Evolutionary conservation across 352 stramenopile genomes (phyloP).

Genomic region (Pythium utonaiense): DNA sequence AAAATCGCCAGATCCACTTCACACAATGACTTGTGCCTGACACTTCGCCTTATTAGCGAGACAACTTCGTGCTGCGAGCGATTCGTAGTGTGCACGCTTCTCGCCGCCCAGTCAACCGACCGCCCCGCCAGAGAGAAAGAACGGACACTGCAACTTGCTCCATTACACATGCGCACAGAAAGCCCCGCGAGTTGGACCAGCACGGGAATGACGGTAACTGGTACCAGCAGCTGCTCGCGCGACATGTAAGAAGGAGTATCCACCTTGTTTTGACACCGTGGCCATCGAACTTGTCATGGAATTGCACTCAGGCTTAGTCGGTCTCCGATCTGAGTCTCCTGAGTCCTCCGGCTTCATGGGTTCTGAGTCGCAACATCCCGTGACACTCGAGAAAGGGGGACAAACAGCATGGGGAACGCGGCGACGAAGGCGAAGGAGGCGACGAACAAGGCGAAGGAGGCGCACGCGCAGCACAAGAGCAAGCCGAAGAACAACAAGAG

Average conservation of each 20-base stretch:
- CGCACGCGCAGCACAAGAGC: conserved; percentile 63
- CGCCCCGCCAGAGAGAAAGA: not conserved
- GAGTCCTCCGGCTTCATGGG: not conserved
- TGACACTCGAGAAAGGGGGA: not conserved
- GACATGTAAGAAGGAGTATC: not conserved
- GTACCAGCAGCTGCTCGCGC: not conserved
- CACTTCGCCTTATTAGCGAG: not conserved
- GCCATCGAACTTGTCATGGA: too few species aligned
- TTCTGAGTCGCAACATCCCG: too few species aligned
- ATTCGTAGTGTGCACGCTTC: not conserved
- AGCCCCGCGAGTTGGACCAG: not conserved
- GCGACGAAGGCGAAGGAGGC: conserved; percentile 65
- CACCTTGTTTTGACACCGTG: not conserved
- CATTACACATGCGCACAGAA: not conserved
- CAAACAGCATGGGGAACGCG: conserved; percentile 50
- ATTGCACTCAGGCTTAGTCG: not conserved
- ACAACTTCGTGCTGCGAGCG: not conserved
- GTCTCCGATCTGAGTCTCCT: conserved; percentile 1
- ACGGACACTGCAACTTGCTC: not conserved
- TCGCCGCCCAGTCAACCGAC: not conserved
- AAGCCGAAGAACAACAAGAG: conserved; percentile 77
- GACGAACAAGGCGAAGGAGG: conserved; percentile 59
- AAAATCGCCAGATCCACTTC: not conserved
- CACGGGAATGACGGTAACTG: not conserved
- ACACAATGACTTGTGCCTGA: not conserved